These are phyloP conservation scores for Protea cynaroides DNA, from an alignment of 164 flowering plant species.

Conservation along the genomic window DNA sequence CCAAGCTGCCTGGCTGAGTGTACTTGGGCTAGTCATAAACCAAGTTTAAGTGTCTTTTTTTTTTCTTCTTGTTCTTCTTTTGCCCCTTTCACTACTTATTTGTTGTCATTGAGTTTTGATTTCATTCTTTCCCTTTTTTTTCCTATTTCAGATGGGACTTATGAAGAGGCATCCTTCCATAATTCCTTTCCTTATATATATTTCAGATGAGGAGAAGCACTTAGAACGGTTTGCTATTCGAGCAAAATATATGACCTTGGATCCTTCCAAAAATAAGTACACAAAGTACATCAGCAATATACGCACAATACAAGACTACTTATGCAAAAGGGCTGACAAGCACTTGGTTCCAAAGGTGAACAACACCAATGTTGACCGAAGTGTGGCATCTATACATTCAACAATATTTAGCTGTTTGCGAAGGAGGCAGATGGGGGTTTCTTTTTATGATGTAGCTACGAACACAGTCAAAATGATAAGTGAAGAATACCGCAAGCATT, in stretches of 20 bases:
- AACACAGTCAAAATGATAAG: conserved; percentile 60
- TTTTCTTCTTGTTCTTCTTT: too few relatives aligned
- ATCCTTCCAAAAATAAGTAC: conserved; percentile 85
- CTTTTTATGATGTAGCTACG: conserved; percentile 59
- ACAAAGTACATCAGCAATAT: conserved; percentile 84
- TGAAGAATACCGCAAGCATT: conserved; percentile 79
- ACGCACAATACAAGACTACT: conserved; percentile 81
- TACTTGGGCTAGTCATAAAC: too few relatives aligned
- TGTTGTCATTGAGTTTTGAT: too few relatives aligned
- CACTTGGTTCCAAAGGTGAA: conserved; percentile 86
- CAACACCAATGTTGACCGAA: conserved; percentile 84
- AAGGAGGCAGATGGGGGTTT: conserved; percentile 72
- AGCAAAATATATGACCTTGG: conserved; percentile 90
- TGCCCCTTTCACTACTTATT: too few relatives aligned
- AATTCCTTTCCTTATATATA: conserved; percentile 84
- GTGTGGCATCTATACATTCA: conserved; percentile 92
- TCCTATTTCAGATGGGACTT: conserved; percentile 66
- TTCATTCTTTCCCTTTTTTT: neutral
- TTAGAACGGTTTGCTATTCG: conserved; percentile 91
- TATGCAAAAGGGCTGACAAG: conserved; percentile 82
- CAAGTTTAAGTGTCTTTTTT: too few relatives aligned
- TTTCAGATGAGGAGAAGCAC: conserved; percentile 79
- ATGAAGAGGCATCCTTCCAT: conserved; percentile 94
- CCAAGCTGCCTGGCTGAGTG: too few relatives aligned
- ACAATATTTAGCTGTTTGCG: conserved; percentile 81